These are phyloP conservation scores for Croton setiger DNA, from an alignment of 441 rosid species.

Conservation along the genomic window DNA sequence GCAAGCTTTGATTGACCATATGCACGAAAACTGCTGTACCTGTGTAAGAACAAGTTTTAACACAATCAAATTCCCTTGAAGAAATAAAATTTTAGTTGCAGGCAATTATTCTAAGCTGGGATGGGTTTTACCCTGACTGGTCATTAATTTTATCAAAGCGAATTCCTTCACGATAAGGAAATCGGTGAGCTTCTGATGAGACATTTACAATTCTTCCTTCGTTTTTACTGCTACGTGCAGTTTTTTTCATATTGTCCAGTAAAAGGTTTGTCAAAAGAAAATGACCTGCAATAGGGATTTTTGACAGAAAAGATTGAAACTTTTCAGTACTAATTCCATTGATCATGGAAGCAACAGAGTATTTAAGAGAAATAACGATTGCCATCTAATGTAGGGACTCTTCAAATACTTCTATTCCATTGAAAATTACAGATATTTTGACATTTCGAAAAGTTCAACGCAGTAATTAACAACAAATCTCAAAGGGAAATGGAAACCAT, in stretches of 20 bases:
- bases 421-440: not conserved
- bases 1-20: slow-evolving; percentile 71
- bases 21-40: slow-evolving; percentile 39
- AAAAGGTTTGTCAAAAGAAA: slow-evolving; percentile 61
- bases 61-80: not conserved
- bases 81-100: not conserved
- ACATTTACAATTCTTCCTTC: slow-evolving; percentile 66
- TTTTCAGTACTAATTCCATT: not conserved
- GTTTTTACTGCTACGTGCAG: slow-evolving; percentile 40
- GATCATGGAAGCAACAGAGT: not conserved
- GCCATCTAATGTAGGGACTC: not conserved
- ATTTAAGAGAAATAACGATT: not conserved
- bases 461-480: not conserved
- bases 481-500: not conserved
- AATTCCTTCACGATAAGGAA: slow-evolving; percentile 48
- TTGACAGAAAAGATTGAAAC: not conserved
- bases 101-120: not conserved
- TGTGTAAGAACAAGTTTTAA: slow-evolving; percentile 23
- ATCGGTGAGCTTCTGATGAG: slow-evolving; percentile 49
- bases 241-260: slow-evolving; percentile 60
- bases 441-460: not conserved
- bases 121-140: slow-evolving; percentile 35
- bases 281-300: slow-evolving; percentile 43
- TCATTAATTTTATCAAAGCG: slow-evolving; percentile 53
- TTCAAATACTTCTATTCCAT: slow-evolving; percentile 1